Evolutionary conservation across 306 rosid genomes (phyloP).

Genomic region (Citrullus amarus): DNA sequence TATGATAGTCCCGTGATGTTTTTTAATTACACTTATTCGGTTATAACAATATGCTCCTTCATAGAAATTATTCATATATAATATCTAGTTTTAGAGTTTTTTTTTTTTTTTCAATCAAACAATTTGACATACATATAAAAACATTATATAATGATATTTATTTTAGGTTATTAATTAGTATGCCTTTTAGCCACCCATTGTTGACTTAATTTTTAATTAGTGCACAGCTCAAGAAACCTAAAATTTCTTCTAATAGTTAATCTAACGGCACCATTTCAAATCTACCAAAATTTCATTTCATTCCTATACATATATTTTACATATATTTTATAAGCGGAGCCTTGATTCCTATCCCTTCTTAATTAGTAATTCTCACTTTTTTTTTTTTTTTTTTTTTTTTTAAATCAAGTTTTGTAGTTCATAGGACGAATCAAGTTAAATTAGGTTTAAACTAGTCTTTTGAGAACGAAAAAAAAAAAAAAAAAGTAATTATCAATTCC

Average conservation of each 20-base stretch:
- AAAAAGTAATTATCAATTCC: too few species aligned
- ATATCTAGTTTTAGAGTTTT: too few species aligned
- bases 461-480: too few species aligned
- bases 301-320: not conserved
- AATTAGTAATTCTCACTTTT: not conserved
- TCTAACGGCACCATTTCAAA: not conserved
- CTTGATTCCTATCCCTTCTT: not conserved
- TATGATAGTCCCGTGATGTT: too few species aligned
- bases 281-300: not conserved
- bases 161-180: not conserved
- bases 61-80: too few species aligned
- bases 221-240: conserved; percentile 5
- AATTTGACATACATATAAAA: not conserved
- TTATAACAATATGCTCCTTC: not conserved
- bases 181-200: not conserved
- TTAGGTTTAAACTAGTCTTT: too few species aligned
- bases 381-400: too few species aligned
- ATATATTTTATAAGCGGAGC: not conserved
- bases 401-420: too few species aligned
- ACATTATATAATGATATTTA: not conserved
- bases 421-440: too few species aligned
- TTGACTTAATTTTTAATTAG: not conserved
- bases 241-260: not conserved
- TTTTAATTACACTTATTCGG: not conserved
- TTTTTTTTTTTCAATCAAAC: too few species aligned